Base-by-base conservation (phyloP, 305 asterid species). In the Lippia alba region DNA sequence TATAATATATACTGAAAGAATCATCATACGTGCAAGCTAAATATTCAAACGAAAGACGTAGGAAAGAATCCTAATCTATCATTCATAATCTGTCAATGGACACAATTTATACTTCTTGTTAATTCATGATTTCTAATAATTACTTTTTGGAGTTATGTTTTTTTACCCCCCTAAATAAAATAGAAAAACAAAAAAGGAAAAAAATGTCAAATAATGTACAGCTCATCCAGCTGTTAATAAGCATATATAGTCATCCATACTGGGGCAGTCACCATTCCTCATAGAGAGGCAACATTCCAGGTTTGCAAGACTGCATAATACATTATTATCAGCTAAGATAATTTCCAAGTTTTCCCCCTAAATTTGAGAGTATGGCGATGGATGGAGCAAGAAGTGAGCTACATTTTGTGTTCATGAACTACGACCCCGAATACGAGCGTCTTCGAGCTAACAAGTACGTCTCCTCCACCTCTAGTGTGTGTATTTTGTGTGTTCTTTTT, bases 381-480 rank as follows among this genome's bases (percentile, higher is more conserved):
- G 91, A 66, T 50, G 77, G 49, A 12, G 30, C 71, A 18, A 62
- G 72, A 19, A 62, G 63, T 49, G 92, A 92, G 80, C 74, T 85
- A 11, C 78, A 92, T 70, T 92, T 88, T 32, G 97, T 93, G 45
- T 93, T 93, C 90, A 82, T 93, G 98, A 87, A 89, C 69, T 91
- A 86, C 50, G 97, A 93, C 78, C 86, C 96, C 4, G 89, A 93
- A 69, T 93, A 89, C 59, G 96, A 89, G 51, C 88, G 96, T 46
- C 97, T 93, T 56, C 90, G 86, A 60, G 85, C 96, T 41, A 81
- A 65, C 88, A 87, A 91, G 98, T 87, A 46, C 5, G 74, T 69
- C 33, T 24, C 18, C 8, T 36, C 14, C 30, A 56, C 14, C 11
- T 44, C 4, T 6, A 40, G 9, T 20, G 16, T 66, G 24, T 57